phyloP scores from a whole-genome alignment of 441 rosid genomes.

The Erodium texanum region DNA sequence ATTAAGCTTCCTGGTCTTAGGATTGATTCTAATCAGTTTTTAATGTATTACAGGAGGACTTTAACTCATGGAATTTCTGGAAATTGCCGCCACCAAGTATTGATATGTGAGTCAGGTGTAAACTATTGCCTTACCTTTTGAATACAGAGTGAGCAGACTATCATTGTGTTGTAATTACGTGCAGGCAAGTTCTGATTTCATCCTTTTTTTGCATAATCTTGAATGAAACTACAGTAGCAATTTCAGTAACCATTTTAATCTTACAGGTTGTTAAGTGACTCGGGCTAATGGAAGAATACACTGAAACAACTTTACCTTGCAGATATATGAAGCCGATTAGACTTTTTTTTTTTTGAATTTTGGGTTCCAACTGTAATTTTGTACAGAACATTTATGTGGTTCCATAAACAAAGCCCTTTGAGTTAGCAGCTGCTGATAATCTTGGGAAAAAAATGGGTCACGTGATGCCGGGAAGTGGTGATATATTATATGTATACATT shows the following conservation, averaged over 20 bases:
- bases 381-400: conserved; percentile 2
- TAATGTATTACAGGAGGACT: conserved; percentile 60
- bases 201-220: not conserved
- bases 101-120: conserved; percentile 17
- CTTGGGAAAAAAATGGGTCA: not conserved
- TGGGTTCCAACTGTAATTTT: conserved; percentile 11
- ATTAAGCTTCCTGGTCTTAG: too few relatives aligned
- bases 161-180: not conserved
- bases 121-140: conserved; percentile 4
- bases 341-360: not conserved
- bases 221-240: not conserved
- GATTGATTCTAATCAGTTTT: not conserved
- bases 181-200: conserved; percentile 22
- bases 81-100: conserved; percentile 58
- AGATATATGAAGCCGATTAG: not conserved
- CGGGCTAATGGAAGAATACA: not conserved
- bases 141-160: not conserved
- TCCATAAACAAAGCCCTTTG: not conserved
- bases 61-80: conserved; percentile 93
- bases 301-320: not conserved
- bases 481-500: not conserved
- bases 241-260: not conserved
- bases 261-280: not conserved
- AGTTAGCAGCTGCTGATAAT: not conserved
- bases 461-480: not conserved